Percentiles rank a stretch among this genome's conserved stretches.
phyloP scores from a whole-genome alignment of 2,329 filamentous ascomycete species.

The Neonectria punicea region DNA sequence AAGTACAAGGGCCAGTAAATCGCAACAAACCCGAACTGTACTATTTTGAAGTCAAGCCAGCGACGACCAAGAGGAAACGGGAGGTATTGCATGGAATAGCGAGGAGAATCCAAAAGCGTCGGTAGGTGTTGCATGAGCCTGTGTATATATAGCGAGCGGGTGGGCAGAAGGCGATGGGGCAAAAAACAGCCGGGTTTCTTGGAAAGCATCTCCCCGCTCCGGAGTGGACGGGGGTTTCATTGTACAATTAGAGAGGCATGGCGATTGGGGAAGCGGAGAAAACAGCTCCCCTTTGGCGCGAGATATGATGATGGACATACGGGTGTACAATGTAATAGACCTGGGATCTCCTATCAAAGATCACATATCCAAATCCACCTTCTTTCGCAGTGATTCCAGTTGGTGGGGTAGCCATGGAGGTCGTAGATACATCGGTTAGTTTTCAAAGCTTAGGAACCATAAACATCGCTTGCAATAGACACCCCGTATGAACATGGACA shows the following conservation, averaged over 20 bases:
- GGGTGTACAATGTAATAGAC: constrained; percentile 30
- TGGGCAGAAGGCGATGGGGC: not conserved
- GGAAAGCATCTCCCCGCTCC: constrained; percentile 2
- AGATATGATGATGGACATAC: constrained; percentile 10
- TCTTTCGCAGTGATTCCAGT: not conserved
- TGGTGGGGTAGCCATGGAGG: not conserved
- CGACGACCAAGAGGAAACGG: not conserved
- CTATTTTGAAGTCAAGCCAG: not conserved
- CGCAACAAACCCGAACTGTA: not conserved
- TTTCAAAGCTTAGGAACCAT: not conserved
- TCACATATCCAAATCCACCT: not conserved
- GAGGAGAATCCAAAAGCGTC: constrained; percentile 6
- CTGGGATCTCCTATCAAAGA: constrained; percentile 26
- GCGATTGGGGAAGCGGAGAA: constrained; percentile 1
- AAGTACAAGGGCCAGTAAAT: constrained; percentile 51
- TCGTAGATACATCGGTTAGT: not conserved
- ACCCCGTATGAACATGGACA: not conserved
- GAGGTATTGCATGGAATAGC: not conserved
- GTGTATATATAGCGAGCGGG: constrained; percentile 30
- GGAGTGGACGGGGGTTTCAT: not conserved
- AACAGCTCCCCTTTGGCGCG: constrained; percentile 19
- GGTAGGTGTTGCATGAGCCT: constrained; percentile 8
- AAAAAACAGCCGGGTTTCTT: not conserved
- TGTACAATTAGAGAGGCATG: constrained; percentile 34
- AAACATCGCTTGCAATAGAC: constrained; percentile 9